Percentiles rank a stretch among this genome's conserved stretches.
Conservation (phyloP, 2,329 filamentous ascomycete genomes). For the Cryphonectria japonica region DNA sequence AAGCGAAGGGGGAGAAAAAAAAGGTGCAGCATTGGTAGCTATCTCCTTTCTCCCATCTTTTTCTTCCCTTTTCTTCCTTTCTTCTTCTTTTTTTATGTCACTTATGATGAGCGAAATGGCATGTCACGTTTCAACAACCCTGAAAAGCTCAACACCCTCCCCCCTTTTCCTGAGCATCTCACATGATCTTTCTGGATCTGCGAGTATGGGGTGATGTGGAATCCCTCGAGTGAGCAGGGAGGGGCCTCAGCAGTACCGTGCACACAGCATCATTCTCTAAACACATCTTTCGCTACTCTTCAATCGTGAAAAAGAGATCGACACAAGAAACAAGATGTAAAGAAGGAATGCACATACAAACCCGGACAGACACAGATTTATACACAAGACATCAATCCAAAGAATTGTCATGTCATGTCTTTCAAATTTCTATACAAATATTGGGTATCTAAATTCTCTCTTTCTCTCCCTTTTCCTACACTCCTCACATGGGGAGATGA, state of each 20-base stretch:
- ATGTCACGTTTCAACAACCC: background rate
- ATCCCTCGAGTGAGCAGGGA: background rate
- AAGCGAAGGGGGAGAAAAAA: background rate
- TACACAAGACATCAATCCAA: background rate
- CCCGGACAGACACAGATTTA: background rate
- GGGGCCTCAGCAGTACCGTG: background rate
- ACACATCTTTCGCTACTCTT: background rate
- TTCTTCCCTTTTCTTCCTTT: no score
- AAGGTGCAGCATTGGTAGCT: background rate
- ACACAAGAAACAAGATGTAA: background rate
- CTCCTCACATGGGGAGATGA: background rate
- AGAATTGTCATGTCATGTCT: background rate
- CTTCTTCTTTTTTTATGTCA: background rate
- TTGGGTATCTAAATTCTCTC: conserved; percentile 2
- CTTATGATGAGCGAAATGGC: background rate
- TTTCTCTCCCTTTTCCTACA: background rate
- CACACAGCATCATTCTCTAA: background rate
- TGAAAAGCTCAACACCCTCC: background rate
- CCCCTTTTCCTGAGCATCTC: background rate
- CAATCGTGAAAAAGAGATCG: background rate
- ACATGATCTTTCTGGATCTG: background rate
- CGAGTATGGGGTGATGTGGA: background rate
- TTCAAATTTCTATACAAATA: conserved; percentile 1
- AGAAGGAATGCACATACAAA: background rate
- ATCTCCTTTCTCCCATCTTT: background rate